These are phyloP conservation scores for apple (Malus domestica) DNA, from an alignment of 306 rosid species.

Conservation along the genomic window ASM211411v1 NC_041795.1:35848001-35848500, in stretches of 20 bases:
- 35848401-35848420: background rate
- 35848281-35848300: background rate
- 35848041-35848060: background rate
- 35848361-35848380: background rate
- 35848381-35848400: too few species aligned
- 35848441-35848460: background rate
- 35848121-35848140: too few species aligned
- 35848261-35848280: background rate
- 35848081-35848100: too few species aligned
- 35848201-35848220: slow-evolving; percentile 54
- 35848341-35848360: background rate
- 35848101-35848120: too few species aligned
- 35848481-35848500: background rate
- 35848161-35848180: background rate
- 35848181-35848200: background rate
- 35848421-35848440: background rate
- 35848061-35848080: too few species aligned
- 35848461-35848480: background rate
- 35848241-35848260: background rate
- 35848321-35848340: background rate
- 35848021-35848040: background rate
- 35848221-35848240: slow-evolving; percentile 38
- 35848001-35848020: background rate
- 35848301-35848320: background rate
- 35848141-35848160: background rate